A percentile compares a stretch with the other conserved stretches of the same genome.
These are phyloP conservation scores for Citrus mangshanensis DNA, from an alignment of 345 rosid genomes.

Conservation along the genomic window DNA sequence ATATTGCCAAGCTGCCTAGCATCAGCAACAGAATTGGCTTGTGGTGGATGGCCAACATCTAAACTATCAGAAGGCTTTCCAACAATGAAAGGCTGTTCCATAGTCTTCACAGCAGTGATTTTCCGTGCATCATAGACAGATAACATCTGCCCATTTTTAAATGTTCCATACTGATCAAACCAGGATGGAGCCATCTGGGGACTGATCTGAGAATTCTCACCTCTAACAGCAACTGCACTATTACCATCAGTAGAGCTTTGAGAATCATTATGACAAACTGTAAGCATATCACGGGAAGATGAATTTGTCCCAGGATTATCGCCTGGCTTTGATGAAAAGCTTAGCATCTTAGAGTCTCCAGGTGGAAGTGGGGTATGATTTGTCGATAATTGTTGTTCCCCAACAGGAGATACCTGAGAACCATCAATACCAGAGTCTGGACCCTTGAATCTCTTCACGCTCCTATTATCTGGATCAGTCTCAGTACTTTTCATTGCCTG, in stretches of 20 bases:
- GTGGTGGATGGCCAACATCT: constrained; percentile 31
- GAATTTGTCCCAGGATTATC: constrained; percentile 30
- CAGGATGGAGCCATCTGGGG: constrained; percentile 79
- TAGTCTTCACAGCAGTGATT: constrained; percentile 29
- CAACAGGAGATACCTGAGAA: constrained; percentile 34
- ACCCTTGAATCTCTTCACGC: constrained; percentile 49
- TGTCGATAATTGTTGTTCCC: constrained; percentile 37
- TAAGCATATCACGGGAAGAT: constrained; percentile 30
- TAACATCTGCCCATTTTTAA: constrained; percentile 63
- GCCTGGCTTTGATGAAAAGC: constrained; percentile 22
- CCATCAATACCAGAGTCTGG: constrained; percentile 36
- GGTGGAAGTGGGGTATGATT: constrained; percentile 20
- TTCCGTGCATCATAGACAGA: constrained; percentile 40
- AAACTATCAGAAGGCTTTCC: constrained; percentile 45
- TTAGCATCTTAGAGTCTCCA: constrained; percentile 35
- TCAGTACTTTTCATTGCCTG: constrained; percentile 55
- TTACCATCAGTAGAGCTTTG: constrained; percentile 33
- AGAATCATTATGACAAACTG: constrained; percentile 34
- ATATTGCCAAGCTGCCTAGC: constrained; percentile 28
- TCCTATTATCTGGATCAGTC: constrained; percentile 42
- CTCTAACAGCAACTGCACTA: constrained; percentile 32
- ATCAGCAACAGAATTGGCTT: constrained; percentile 31
- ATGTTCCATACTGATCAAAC: constrained; percentile 67
- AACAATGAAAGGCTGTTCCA: constrained; percentile 40
- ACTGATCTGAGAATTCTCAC: constrained; percentile 56